Base-by-base conservation (phyloP, 2,329 filamentous ascomycete species). In the Botryosphaeria agaves region DNA sequence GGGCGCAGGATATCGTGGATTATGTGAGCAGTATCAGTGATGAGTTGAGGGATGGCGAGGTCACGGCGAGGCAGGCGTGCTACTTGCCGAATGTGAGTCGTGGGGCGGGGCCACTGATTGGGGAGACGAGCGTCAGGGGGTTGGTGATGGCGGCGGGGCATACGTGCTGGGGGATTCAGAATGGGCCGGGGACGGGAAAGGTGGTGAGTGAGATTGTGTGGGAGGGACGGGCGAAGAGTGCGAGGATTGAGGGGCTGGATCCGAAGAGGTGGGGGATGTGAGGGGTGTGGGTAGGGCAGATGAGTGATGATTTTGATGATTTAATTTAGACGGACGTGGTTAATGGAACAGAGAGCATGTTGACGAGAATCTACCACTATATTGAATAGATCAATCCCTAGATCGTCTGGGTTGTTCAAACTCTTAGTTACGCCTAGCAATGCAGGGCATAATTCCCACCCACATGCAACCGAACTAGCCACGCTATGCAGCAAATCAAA, bases 101-200 rank as follows among this genome's bases (percentile, higher is more conserved):
- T 14, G 53, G 45, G 7, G 70, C 74, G n/a, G 73, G 71, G 0
- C 87, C 89, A 4, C 53, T 95, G 29, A 67, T 95, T 15, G 89
- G 89, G 0, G 59, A 65, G 31, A 85, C 84, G 5, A 66, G 68
- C 2, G 70, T 76, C 0, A 68, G 72, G 5, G 84, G 85, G 0
- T 45, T 95, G 26, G 76, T 78, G 51, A 62, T 95, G 35, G 89
- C 89, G 0, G 69, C 82, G 0, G 89, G 89, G 0, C 89, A 98
- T 59, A 93, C 84, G 2, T 95, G 87, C 57, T 98, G 89, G 89
- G 89, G 89, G 0, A 93, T 98, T 14, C 87, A 95, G 57, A 95
- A 98, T 56, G 83, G 75, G 1, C 85, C 87, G 1, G 89, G 68
- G 1, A 95, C 87, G 20, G 58, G 56, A 2, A 59, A 56, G 40